phyloP scores from a whole-genome alignment of 2,329 filamentous ascomycete genomes.

The Coniochaeta sp. region DNA sequence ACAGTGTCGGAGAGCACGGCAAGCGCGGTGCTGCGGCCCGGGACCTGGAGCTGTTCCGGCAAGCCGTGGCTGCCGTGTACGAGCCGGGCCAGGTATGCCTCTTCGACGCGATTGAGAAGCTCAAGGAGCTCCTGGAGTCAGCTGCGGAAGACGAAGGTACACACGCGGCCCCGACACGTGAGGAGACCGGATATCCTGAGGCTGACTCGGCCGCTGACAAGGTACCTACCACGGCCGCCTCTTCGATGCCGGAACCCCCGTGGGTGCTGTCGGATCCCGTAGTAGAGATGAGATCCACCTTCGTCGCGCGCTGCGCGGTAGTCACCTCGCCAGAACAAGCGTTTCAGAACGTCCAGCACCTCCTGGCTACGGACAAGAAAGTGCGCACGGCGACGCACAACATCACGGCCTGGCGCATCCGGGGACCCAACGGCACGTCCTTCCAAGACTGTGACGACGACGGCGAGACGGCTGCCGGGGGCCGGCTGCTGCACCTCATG shows the following conservation, averaged over 20 bases:
- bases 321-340: slow-evolving; percentile 68
- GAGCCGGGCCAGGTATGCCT: slow-evolving; percentile 72
- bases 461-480: slow-evolving; percentile 87
- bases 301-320: slow-evolving; percentile 67
- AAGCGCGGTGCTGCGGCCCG: slow-evolving; percentile 64
- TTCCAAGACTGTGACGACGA: slow-evolving; percentile 96
- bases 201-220: neutral
- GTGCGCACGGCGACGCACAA: slow-evolving; percentile 88
- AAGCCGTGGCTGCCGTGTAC: slow-evolving; percentile 61
- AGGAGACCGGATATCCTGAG: slow-evolving; percentile 1
- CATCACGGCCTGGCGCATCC: slow-evolving; percentile 89
- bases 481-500: slow-evolving; percentile 79
- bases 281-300: slow-evolving; percentile 79
- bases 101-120: slow-evolving; percentile 82
- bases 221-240: slow-evolving; percentile 4
- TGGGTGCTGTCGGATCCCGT: slow-evolving; percentile 73
- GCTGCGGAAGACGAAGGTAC: slow-evolving; percentile 13
- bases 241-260: slow-evolving; percentile 30
- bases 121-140: slow-evolving; percentile 36
- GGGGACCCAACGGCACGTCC: slow-evolving; percentile 43
- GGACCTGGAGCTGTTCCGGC: slow-evolving; percentile 60
- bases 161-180: slow-evolving; percentile 11
- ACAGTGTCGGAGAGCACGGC: slow-evolving; percentile 63
- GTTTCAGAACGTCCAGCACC: slow-evolving; percentile 60
- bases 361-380: slow-evolving; percentile 76